Evolutionary conservation across 495 filamentous ascomycete genomes (phyloP).

Genomic region (Podospora pseudoanserina): DNA sequence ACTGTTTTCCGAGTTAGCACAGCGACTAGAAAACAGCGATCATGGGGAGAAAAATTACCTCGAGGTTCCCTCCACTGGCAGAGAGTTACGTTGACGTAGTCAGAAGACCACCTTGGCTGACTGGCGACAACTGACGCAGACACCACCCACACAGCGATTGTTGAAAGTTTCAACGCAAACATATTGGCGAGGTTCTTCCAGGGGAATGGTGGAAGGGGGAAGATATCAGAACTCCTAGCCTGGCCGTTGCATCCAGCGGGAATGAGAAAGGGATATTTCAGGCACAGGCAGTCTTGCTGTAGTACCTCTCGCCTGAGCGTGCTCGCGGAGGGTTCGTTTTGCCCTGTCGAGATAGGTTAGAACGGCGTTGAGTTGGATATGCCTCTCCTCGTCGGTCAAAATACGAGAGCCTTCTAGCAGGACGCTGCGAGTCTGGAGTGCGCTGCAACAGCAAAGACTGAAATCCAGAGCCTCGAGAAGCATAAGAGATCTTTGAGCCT

Average conservation of each 20-base stretch:
- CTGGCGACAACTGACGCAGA: conserved; percentile 25
- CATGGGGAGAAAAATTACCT: conserved; percentile 36
- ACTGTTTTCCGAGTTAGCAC: conserved; percentile 40
- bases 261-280: too few species aligned
- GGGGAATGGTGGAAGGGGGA: too few species aligned
- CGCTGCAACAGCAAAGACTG: not conserved
- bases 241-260: too few species aligned
- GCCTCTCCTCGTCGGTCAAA: not conserved
- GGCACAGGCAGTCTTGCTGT: too few species aligned
- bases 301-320: too few species aligned
- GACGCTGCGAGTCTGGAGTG: not conserved
- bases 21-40: not conserved
- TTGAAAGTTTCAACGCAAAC: conserved; percentile 13
- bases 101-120: conserved; percentile 37
- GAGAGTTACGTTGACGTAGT: conserved; percentile 52
- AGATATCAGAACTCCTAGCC: too few species aligned
- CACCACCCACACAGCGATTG: conserved; percentile 24
- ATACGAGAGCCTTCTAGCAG: not conserved
- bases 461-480: not conserved
- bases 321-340: not conserved
- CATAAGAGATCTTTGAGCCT: not conserved
- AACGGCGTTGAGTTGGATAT: not conserved
- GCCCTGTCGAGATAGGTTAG: not conserved
- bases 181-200: conserved; percentile 10
- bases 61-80: conserved; percentile 55